Base-by-base conservation (phyloP, 805 yeast genomes). In the Pichia thaimueangensis region DNA sequence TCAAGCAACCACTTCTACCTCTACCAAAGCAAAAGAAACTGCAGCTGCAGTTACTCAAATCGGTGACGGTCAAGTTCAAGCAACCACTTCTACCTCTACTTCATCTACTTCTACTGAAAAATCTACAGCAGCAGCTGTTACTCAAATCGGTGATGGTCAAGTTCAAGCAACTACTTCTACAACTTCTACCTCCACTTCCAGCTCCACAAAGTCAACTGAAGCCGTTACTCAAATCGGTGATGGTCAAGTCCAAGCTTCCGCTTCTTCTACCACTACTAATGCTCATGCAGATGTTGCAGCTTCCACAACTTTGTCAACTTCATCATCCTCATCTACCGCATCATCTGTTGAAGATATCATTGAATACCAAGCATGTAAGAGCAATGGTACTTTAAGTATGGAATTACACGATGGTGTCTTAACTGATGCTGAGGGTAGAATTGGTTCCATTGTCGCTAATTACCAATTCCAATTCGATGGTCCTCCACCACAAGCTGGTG, bases 381-480 rank as follows among this genome's bases (percentile, higher is more conserved):
- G 63, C 32, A 58, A 53, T 16, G 60, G 57, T 53, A 53, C 75
- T 31, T 68, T 75, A 48, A 52, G 74, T 21, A 61, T 75, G 66
- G 56, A 62, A 13, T 66, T 75, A 56, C 54, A 62, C 34, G 61
- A 51, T 36, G 59, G 70, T 40, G 55, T 69, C 40, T 65, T 75
- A 56, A 69, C 60, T n/a, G 80, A 74, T 51, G 47, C 67, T 23
- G 42, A 57, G 39, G 76, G 76, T 47, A 71, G 80, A 70, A 63
- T 74, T 49, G 80, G 80, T 52, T 72, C 79, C 33, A 74, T 74
- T 60, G 80, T 74, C 50, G 78, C 79, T 45, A 74, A 74, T 73
- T 68, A 76, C 65, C 81, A 76, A 64, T 75, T 76, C 74, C 81
- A 76, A 65, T 76, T 76, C 52, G 81, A 76, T 57, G 80, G 80